Conservation (phyloP, 208 protist genomes). For the Tetramitus jugosus region DNA sequence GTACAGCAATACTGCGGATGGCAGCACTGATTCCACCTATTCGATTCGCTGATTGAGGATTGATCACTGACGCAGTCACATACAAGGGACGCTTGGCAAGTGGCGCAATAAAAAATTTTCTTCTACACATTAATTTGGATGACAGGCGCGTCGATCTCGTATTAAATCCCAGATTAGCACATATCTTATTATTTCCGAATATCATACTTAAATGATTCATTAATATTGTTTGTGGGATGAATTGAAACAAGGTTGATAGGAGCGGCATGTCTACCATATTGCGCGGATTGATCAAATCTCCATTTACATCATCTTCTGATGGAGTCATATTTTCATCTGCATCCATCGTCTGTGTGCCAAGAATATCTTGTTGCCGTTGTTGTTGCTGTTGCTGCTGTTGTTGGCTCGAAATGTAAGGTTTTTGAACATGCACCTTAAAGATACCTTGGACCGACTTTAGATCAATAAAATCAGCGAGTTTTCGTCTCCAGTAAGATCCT, state of each 20-base stretch:
- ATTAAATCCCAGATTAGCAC: background rate
- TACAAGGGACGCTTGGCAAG: background rate
- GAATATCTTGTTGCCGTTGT: too few relatives aligned
- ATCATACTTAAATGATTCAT: conserved; percentile 3
- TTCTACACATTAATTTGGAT: conserved; percentile 4
- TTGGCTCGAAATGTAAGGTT: background rate
- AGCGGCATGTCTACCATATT: too few relatives aligned
- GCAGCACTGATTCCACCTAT: background rate
- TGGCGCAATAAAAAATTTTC: conserved; percentile 14
- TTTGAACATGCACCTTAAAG: conserved; percentile 5
- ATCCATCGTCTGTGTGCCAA: too few relatives aligned
- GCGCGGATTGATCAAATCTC: too few relatives aligned
- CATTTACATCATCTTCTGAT: too few relatives aligned
- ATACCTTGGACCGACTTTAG: conserved; percentile 3
- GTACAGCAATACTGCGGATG: background rate
- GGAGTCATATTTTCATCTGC: too few relatives aligned
- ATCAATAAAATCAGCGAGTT: too few relatives aligned
- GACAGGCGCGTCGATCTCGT: background rate
- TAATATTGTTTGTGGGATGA: background rate
- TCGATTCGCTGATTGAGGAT: background rate
- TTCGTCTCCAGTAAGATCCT: too few relatives aligned
- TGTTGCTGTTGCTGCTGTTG: background rate
- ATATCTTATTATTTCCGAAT: conserved; percentile 5
- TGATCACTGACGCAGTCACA: background rate
- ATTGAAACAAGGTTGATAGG: too few relatives aligned